These are phyloP conservation scores for Zymoseptoria crescenta DNA, from an alignment of 2,329 filamentous ascomycete genomes.

Conservation along the genomic window DNA sequence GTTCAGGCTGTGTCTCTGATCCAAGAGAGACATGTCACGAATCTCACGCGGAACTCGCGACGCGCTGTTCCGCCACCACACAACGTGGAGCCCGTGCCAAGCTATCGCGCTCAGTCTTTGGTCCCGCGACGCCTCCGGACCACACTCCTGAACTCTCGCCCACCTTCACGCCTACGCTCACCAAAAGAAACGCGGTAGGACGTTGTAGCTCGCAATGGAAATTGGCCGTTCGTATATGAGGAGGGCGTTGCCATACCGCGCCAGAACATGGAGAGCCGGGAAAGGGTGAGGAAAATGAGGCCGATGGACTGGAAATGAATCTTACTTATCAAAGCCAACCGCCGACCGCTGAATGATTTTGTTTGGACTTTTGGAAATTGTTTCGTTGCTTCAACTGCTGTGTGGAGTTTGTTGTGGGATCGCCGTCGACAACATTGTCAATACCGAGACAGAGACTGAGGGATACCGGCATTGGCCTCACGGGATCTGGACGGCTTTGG, in stretches of 20 bases:
- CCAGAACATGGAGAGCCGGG: background rate
- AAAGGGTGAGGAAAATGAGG: background rate
- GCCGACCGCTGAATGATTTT: background rate
- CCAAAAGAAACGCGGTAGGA: background rate
- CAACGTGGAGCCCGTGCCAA: background rate
- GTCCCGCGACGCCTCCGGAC: background rate
- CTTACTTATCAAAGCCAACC: background rate
- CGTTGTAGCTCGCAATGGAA: background rate
- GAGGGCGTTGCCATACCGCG: background rate
- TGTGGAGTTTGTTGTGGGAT: background rate
- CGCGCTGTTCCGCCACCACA: background rate
- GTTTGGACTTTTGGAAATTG: background rate
- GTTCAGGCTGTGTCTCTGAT: background rate
- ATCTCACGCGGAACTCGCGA: background rate
- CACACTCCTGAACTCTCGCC: background rate
- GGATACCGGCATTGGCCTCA: background rate
- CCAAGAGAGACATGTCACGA: background rate
- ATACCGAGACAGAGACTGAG: background rate
- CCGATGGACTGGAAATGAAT: background rate
- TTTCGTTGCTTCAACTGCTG: background rate
- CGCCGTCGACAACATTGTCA: background rate
- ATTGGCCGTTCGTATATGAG: background rate
- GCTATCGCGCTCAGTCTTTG: background rate
- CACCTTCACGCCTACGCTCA: background rate
- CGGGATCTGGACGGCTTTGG: background rate